Evolutionary conservation across 176 grass and related monocot genomes (phyloP).

Genomic region (Rhynchospora tenuis): DNA sequence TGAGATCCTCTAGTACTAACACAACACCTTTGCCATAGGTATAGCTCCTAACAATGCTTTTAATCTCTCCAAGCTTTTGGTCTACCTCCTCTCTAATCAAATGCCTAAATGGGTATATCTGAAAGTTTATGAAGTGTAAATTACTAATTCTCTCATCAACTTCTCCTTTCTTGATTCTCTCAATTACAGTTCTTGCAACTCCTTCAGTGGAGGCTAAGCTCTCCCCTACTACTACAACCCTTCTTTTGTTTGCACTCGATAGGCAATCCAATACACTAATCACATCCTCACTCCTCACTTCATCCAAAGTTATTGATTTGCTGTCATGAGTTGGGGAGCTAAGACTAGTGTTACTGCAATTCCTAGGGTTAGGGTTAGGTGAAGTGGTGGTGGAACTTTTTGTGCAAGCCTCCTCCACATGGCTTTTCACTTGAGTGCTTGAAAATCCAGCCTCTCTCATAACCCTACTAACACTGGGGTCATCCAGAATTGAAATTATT

Average conservation of each 20-base stretch:
- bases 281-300: conserved; percentile 53
- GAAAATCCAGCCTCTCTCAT: conserved; percentile 98
- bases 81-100: conserved; percentile 58
- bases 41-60: conserved; percentile 42
- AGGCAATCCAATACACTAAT: conserved; percentile 47
- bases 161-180: conserved; percentile 48
- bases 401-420: conserved; percentile 77
- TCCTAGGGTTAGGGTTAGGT: conserved; percentile 50
- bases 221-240: conserved; percentile 64
- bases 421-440: conserved; percentile 84
- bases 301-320: conserved; percentile 35
- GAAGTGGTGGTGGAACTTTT: conserved; percentile 28
- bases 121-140: conserved; percentile 55
- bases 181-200: conserved; percentile 35
- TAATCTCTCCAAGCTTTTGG: conserved; percentile 57
- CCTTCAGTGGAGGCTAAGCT: conserved; percentile 44
- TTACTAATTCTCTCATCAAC: conserved; percentile 40
- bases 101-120: conserved; percentile 55
- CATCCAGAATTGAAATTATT: conserved; percentile 92
- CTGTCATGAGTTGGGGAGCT: conserved; percentile 28
- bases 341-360: conserved; percentile 8
- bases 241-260: conserved; percentile 37
- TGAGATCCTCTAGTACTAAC: conserved; percentile 70
- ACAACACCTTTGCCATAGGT: conserved; percentile 31
- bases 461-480: conserved; percentile 88